Percentiles rank a stretch among this genome's conserved stretches.
phyloP scores from a whole-genome alignment of 345 rosid species.

The Eutrema yunnanense region DNA sequence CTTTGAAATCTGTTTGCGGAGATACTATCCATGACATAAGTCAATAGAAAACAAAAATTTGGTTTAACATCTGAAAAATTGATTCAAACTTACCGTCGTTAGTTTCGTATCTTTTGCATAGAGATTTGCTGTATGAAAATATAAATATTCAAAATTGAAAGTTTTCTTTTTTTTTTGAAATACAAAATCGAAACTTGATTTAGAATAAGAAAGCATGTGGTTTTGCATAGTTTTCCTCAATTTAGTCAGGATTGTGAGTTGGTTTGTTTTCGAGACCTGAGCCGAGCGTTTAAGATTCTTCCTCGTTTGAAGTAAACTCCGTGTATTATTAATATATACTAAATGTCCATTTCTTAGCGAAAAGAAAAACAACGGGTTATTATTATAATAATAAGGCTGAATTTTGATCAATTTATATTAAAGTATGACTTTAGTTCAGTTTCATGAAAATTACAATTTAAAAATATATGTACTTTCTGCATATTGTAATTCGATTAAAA shows the following conservation, averaged over 20 bases:
- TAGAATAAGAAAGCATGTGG: constrained; percentile 45
- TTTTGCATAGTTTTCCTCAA: constrained; percentile 76
- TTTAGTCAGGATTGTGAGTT: constrained; percentile 34
- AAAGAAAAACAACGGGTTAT: neutral
- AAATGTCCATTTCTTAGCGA: neutral
- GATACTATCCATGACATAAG: neutral
- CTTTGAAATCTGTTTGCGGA: constrained; percentile 12
- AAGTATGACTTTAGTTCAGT: neutral
- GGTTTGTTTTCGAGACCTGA: constrained; percentile 44
- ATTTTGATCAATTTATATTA: neutral
- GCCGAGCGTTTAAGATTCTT: constrained; percentile 41
- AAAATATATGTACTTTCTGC: neutral
- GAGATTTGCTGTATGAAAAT: neutral
- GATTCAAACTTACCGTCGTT: neutral
- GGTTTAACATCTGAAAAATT: neutral
- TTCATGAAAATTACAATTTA: neutral
- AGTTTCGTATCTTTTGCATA: neutral
- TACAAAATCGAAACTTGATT: neutral
- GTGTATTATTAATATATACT: neutral
- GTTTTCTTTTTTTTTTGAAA: neutral
- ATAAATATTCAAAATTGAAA: neutral
- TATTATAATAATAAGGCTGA: neutral
- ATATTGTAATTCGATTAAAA: neutral
- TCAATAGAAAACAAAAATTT: neutral
- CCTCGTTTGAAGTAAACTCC: constrained; percentile 10